Base-by-base conservation (phyloP, 495 filamentous ascomycete species). In the Penicillium alfredii region DNA sequence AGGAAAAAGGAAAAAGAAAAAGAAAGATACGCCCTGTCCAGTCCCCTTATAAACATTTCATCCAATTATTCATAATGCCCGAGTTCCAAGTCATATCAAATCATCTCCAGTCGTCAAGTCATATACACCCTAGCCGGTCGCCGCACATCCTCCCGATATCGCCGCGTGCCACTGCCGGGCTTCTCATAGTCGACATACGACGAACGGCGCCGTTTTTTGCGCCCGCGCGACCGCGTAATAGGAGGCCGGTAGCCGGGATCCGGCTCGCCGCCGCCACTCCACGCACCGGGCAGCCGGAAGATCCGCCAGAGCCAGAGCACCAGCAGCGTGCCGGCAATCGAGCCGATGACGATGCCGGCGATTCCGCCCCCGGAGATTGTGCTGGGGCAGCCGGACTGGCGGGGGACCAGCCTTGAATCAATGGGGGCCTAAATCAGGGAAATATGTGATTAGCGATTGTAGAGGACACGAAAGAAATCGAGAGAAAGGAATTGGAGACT, bases 301-400 rank as follows among this genome's bases (percentile, higher is more conserved):
- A 60, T 8, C 15, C 49, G 46, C 43, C 50, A 59, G n/a, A 78
- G 59, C 75, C 75, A 78, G 15, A 73, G 45, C 3, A 80, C 35
- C 0, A 78, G 49, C 0, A 80, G 56, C 1, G 77, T 60, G 5
- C 75, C 76, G 30, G 54, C 72, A 32, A 80, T 71, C 13, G 69
- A 67, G 21, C 76, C 76, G 47, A 80, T 67, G 32, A 80, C 75
- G 40, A 78, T 78, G 25, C 76, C 76, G 1, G 75, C 76, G 26
- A 80, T 77, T 1, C 60, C 73, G 14, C 76, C 75, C 11, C 73
- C 64, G 12, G 59, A 60, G 10, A 80, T 60, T 10, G 57, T 70
- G n/a, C 52, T 58, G 8, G 55, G 53, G 40, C 66, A 66, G 17
- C 29, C 45, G 11, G 54, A 41, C 35, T 53, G 50, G n/a, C 55